Base-by-base conservation (phyloP, 345 rosid genomes). In the Corchorus olitorius region DNA sequence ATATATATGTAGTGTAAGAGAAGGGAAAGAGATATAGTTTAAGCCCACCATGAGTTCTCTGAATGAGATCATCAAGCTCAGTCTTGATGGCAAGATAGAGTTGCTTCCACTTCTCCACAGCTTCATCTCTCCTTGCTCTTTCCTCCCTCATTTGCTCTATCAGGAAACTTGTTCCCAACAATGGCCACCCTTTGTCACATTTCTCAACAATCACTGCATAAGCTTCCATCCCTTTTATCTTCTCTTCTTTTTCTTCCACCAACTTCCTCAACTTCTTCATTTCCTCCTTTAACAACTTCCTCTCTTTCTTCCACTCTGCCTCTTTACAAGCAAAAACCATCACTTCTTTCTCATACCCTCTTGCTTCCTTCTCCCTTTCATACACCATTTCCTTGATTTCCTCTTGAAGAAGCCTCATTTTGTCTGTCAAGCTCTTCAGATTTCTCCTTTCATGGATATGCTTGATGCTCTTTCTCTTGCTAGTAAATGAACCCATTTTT, bases 21-120 rank as follows among this genome's bases (percentile, higher is more conserved):
- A 62, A 43, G 19, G 19, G 17, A 22, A 69, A 70, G 37, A 75
- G 48, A 41, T 59, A 77, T 0, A 46, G 43, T 6, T 39, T 39
- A 0, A 35, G 52, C 80, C 75, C 79, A 80, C 83, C 86, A 56
- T 84, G 87, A 77, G 97, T 83, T 68, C 77, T 87, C 73, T 88
- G 92, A 56, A 93, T 87, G 76, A 93, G 93, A 75, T 91, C 84
- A 77, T 93, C 97, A 78, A 93, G 94, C 93, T 93, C 97, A 27
- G 75, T 81, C 85, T 89, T 93, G 81, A 93, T 91, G 78, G 97
- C 87, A 54, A 90, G 92, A 60, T 93, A 93, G 43, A 93, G 92
- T 20, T 82, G 89, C 84, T 93, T 93, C 98, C 98, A 93, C 67
- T 85, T 90, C 78, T 90, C 93, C 56, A 86, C 93, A 19, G 94